phyloP scores from a whole-genome alignment of 1,284 basidiomycete species.

The Heliocybe sulcata region DNA sequence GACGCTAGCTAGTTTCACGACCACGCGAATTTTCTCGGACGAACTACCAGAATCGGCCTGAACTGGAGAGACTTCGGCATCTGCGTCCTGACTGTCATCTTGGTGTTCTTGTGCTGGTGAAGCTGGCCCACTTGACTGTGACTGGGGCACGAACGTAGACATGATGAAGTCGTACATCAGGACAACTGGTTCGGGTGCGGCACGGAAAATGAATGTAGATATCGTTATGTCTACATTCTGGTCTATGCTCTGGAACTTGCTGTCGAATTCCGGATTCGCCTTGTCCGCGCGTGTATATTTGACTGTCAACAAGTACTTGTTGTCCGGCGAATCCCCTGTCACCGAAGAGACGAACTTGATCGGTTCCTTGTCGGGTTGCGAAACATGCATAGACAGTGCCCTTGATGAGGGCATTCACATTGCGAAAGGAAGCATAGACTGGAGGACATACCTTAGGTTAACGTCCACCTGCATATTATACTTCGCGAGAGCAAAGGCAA shows the following conservation, averaged over 20 bases:
- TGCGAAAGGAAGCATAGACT: constrained; percentile 7
- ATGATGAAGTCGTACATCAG: constrained; percentile 97
- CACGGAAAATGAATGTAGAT: constrained; percentile 89
- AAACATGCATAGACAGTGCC: constrained; percentile 63
- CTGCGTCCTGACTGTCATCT: constrained; percentile 7
- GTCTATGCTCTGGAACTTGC: constrained; percentile 82
- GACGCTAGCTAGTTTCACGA: constrained; percentile 84
- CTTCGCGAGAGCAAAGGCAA: constrained; percentile 71
- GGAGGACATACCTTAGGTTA: constrained; percentile 58
- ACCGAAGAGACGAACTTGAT: constrained; percentile 78
- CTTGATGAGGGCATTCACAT: constrained; percentile 25
- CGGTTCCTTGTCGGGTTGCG: constrained; percentile 50
- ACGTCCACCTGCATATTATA: constrained; percentile 89
- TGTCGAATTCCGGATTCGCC: constrained; percentile 83
- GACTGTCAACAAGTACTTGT: constrained; percentile 78
- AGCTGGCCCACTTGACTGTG: constrained; percentile 16
- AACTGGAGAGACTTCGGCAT: constrained; percentile 1
- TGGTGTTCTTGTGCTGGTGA: constrained; percentile 4
- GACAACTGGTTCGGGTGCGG: constrained; percentile 89
- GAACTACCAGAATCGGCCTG: constrained; percentile 8
- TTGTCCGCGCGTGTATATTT: constrained; percentile 79
- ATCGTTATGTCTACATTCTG: constrained; percentile 86
- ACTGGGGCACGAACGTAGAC: constrained; percentile 81
- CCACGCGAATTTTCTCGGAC: constrained; percentile 71
- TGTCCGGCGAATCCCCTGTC: constrained; percentile 34